Base-by-base conservation (phyloP, 2,329 filamentous ascomycete genomes). In the Elsinoe batatas region DNA sequence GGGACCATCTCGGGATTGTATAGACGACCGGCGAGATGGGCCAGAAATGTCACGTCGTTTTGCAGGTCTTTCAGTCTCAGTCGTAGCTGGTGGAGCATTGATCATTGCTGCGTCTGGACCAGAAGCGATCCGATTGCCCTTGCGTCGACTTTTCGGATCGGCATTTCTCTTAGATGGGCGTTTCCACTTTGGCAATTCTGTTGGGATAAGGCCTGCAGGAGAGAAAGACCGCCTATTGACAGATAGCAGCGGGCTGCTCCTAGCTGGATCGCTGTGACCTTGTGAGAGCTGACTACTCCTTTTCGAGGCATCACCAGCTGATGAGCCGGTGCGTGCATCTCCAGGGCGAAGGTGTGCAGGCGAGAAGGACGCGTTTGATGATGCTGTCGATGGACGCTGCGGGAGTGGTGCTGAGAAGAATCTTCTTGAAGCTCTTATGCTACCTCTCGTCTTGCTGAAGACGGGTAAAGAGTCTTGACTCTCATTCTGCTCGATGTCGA, bases 171-270 rank as follows among this genome's bases (percentile, higher is more conserved):
- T 62, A 15, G 66, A 62, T 20, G 69, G 67, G 43, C 67, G 60
- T 64, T 68, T 73, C 66, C 67, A 70, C 60, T 69, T 59, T 37
- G 63, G 67, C 56, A 65, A 68, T 53, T 63, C 68, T 53, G 65
- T 65, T 53, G 67, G 69, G 56, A 72, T 67, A 44, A 73, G 66
- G 60, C 77, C 73, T 54, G 69, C 68, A 56, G 78, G 71, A 22
- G 77, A 78, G 68, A 79, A 78, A 57, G 76, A 77, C 53, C 74
- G 72, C 56, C 71, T 68, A 17, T 72, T 66, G 58, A 65, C 65
- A 56, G 64, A 55, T 3, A 47, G 38, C 3, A 55, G 32, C 11
- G 53, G 53, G 18, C 53, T 55, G 20, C 53, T 55, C n/a, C 18
- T 33, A 8, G 53, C 17, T 26, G n/a, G 32, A 8, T 55, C 53